These are phyloP conservation scores for Thelonectria discophora DNA, from an alignment of 2,329 filamentous ascomycete species.

Conservation along the genomic window DNA sequence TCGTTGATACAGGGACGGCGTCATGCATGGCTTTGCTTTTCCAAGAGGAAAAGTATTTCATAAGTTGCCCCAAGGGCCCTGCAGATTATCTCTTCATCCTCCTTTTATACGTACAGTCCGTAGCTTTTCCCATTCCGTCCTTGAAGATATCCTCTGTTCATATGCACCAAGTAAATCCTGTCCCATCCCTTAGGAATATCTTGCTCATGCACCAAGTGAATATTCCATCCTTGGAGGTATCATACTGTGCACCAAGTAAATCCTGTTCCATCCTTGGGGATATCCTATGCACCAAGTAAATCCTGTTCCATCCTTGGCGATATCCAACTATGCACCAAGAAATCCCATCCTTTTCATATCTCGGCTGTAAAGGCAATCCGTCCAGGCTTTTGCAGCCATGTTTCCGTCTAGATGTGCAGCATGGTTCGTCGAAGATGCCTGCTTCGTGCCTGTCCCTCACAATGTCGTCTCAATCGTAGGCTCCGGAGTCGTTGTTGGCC, in stretches of 20 bases:
- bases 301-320: not conserved
- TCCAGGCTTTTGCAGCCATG: not conserved
- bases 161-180: not conserved
- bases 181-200: constrained; percentile 2
- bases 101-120: not conserved
- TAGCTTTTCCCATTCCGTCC: not conserved
- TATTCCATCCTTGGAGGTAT: too few relatives aligned
- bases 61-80: not conserved
- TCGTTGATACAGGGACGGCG: too few relatives aligned
- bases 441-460: not conserved
- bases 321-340: constrained; percentile 1
- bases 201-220: too few relatives aligned
- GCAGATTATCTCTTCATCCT: not conserved
- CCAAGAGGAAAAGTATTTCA: too few relatives aligned
- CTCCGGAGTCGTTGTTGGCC: not conserved
- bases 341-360: constrained; percentile 1
- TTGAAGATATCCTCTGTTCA: not conserved
- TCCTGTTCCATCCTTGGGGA: too few relatives aligned
- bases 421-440: not conserved
- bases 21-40: too few relatives aligned
- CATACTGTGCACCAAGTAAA: too few relatives aligned
- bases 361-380: not conserved
- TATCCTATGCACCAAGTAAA: too few relatives aligned
- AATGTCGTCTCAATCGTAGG: not conserved
- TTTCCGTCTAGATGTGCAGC: not conserved